Conservation (phyloP, 805 yeast species). For the Tetrapisispora namnaoensis region DNA sequence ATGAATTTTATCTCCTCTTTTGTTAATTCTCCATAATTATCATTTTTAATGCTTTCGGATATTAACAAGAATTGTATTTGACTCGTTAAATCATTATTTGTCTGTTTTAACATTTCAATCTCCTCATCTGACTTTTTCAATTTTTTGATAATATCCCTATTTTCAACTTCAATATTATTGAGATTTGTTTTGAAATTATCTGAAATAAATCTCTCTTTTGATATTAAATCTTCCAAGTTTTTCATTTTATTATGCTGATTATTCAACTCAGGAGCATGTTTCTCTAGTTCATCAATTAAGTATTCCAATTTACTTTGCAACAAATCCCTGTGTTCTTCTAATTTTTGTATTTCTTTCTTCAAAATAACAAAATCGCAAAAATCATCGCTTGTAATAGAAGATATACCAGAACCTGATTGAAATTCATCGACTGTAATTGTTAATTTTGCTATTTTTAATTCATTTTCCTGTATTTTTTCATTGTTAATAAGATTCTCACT, state of each 20-base stretch:
- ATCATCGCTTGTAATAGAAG: slow-evolving; percentile 19
- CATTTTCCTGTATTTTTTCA: slow-evolving; percentile 28
- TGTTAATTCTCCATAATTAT: slow-evolving; percentile 39
- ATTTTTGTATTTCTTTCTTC: slow-evolving; percentile 55
- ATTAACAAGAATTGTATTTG: slow-evolving; percentile 68
- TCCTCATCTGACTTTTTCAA: slow-evolving; percentile 26
- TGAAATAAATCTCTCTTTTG: not conserved
- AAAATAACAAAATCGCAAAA: slow-evolving; percentile 55
- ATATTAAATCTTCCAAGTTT: not conserved
- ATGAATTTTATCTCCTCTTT: slow-evolving; percentile 54
- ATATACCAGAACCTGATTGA: slow-evolving; percentile 12
- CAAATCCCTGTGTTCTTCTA: slow-evolving; percentile 56
- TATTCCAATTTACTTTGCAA: slow-evolving; percentile 59
- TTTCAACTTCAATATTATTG: slow-evolving; percentile 27
- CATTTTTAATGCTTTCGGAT: slow-evolving; percentile 48
- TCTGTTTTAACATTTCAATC: slow-evolving; percentile 36
- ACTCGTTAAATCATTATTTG: slow-evolving; percentile 60
- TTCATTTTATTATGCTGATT: not conserved
- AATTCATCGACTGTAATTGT: slow-evolving; percentile 38
- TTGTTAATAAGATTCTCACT: slow-evolving; percentile 17
- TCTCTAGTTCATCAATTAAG: slow-evolving; percentile 65
- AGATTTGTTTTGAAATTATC: not conserved
- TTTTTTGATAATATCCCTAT: slow-evolving; percentile 8
- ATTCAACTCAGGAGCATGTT: slow-evolving; percentile 47
- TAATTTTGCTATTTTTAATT: slow-evolving; percentile 28